phyloP scores from a whole-genome alignment of 805 yeast genomes.

The Brettanomyces naardenensis region DNA sequence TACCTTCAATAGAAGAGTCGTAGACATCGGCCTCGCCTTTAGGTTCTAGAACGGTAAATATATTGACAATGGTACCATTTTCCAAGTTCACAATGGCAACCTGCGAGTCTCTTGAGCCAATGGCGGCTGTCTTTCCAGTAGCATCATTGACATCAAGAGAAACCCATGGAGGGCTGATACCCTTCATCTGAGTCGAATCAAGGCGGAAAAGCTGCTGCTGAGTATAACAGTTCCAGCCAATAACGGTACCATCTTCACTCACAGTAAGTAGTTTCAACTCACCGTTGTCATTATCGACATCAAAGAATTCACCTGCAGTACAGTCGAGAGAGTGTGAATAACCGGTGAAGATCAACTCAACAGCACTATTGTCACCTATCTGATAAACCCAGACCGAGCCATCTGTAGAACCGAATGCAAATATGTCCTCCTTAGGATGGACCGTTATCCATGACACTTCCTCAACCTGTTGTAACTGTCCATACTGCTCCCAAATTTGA shows the following conservation, averaged over 20 bases:
- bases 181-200: constrained; percentile 59
- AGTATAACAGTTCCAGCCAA: constrained; percentile 86
- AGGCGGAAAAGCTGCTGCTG: constrained; percentile 62
- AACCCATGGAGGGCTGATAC: constrained; percentile 84
- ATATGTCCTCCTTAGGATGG: constrained; percentile 69
- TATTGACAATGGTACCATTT: constrained; percentile 61
- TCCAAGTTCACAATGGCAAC: constrained; percentile 71
- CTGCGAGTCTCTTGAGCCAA: constrained; percentile 85
- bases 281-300: constrained; percentile 43
- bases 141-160: constrained; percentile 45
- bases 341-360: constrained; percentile 70
- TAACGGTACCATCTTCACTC: constrained; percentile 79
- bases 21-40: constrained; percentile 47
- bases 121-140: constrained; percentile 47
- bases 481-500: constrained; percentile 61
- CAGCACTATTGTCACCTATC: constrained; percentile 40
- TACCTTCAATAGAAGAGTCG: constrained; percentile 70
- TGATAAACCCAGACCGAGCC: constrained; percentile 95
- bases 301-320: constrained; percentile 70
- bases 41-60: constrained; percentile 56
- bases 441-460: constrained; percentile 79
- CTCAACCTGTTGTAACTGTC: constrained; percentile 67
- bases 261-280: constrained; percentile 61
- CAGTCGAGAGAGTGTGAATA: constrained; percentile 77
- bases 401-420: constrained; percentile 88